phyloP scores from a whole-genome alignment of 2,329 filamentous ascomycete species.

The Trichoderma citrinoviride region DNA sequence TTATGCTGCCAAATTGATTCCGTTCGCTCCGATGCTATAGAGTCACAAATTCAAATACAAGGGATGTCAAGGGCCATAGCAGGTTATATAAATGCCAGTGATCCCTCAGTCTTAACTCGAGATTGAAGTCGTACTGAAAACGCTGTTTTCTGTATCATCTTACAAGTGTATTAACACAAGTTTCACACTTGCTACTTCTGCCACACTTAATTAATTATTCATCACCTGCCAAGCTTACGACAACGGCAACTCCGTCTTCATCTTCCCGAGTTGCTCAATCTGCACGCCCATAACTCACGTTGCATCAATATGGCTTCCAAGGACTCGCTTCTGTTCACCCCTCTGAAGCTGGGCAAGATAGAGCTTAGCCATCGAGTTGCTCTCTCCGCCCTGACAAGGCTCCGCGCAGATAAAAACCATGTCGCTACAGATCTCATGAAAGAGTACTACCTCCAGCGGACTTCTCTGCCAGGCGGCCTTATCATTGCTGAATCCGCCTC shows the following conservation, averaged over 20 bases:
- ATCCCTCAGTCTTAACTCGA: not conserved
- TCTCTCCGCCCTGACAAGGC: not conserved
- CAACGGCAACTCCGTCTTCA: not conserved
- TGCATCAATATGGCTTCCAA: constrained; percentile 7
- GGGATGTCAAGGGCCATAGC: too few relatives aligned
- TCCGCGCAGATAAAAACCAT: not conserved
- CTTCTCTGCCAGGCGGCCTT: not conserved
- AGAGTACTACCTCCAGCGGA: not conserved
- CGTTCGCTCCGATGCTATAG: too few relatives aligned
- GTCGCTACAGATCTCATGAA: constrained; percentile 5
- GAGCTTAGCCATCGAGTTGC: constrained; percentile 5
- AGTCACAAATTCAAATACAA: too few relatives aligned
- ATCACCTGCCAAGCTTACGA: not conserved
- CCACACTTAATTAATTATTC: too few relatives aligned
- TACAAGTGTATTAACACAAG: not conserved
- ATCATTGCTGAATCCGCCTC: constrained; percentile 34
- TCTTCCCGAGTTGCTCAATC: not conserved
- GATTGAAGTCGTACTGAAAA: too few relatives aligned
- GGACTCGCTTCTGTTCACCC: constrained; percentile 5
- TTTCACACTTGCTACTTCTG: not conserved
- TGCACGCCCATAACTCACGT: not conserved
- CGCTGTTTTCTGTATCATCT: too few relatives aligned
- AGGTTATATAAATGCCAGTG: too few relatives aligned
- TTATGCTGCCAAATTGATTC: too few relatives aligned
- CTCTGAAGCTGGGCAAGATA: not conserved